Conservation (phyloP, 139 green algal species). For the Chlamydomonas applanata region DNA sequence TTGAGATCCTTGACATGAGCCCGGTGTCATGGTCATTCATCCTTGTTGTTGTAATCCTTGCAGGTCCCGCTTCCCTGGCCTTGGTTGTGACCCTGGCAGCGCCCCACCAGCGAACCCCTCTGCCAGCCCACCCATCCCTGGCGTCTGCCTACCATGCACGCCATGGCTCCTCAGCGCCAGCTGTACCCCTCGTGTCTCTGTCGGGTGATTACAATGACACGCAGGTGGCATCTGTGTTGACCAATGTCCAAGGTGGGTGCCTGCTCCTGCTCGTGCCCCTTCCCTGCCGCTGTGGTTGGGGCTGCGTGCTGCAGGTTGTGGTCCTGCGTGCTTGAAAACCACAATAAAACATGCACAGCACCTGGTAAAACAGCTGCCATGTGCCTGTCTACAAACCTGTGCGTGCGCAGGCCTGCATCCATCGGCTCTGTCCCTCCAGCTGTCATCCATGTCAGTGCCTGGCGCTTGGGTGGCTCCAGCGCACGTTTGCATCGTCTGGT, state of each 20-base stretch:
- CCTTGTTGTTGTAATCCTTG: neutral
- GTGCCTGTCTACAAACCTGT: neutral
- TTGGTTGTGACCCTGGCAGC: constrained; percentile 48
- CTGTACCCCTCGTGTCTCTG: constrained; percentile 36
- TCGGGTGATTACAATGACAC: constrained; percentile 41
- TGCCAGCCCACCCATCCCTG: constrained; percentile 45
- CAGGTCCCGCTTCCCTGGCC: constrained; percentile 29
- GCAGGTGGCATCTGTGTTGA: constrained; percentile 30
- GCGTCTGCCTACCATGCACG: too few species aligned
- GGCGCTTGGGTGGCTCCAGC: neutral
- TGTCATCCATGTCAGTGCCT: neutral
- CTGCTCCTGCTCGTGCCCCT: neutral
- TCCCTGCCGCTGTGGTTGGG: neutral
- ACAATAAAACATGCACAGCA: neutral
- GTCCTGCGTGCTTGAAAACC: neutral
- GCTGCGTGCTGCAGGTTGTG: neutral
- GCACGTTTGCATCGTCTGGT: neutral
- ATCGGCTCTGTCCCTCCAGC: neutral
- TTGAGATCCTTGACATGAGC: too few species aligned
- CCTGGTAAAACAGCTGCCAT: too few species aligned
- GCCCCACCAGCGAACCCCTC: constrained; percentile 37
- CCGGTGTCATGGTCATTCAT: too few species aligned
- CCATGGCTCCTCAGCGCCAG: too few species aligned
- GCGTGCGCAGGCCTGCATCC: constrained; percentile 14
- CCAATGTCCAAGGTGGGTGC: constrained; percentile 2